phyloP scores from a whole-genome alignment of 805 yeast species.

The Dipodascopsis uninucleata region DNA sequence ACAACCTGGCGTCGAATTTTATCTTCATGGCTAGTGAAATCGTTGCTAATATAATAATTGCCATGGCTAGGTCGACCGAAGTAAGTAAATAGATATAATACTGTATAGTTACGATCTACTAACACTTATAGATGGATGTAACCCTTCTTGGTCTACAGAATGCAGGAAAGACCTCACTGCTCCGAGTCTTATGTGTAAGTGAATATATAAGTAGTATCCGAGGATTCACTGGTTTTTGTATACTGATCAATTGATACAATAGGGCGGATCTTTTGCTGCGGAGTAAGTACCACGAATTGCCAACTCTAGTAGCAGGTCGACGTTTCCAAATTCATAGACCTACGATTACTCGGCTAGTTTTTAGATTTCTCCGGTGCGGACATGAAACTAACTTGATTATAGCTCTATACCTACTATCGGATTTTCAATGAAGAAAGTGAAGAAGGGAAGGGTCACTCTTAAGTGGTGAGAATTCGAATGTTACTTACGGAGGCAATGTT shows the following conservation, averaged over 20 bases:
- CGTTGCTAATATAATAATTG: no score
- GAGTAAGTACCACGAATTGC: constrained; percentile 36
- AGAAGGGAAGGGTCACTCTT: constrained; percentile 37
- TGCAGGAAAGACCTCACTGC: constrained; percentile 40
- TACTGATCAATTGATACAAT: background rate
- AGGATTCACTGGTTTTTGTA: background rate
- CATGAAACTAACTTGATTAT: constrained; percentile 3
- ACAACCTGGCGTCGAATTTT: background rate
- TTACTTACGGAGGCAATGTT: no score
- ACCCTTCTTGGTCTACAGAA: constrained; percentile 39
- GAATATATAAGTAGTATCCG: background rate
- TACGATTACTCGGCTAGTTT: no score
- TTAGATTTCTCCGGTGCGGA: no score
- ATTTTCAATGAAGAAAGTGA: constrained; percentile 38
- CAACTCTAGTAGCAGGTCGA: no score
- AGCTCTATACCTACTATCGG: constrained; percentile 42
- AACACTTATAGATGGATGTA: constrained; percentile 34
- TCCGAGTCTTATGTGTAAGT: constrained; percentile 35
- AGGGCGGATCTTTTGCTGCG: constrained; percentile 36
- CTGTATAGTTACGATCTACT: background rate
- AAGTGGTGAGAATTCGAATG: constrained; percentile 35
- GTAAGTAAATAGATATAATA: background rate
- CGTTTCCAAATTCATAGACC: no score
- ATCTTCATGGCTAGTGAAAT: background rate
- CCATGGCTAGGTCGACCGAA: background rate